Percentiles rank a stretch among this genome's conserved stretches.
Conservation (phyloP, 2,329 filamentous ascomycete species). For the Pseudomassariella vexata region DNA sequence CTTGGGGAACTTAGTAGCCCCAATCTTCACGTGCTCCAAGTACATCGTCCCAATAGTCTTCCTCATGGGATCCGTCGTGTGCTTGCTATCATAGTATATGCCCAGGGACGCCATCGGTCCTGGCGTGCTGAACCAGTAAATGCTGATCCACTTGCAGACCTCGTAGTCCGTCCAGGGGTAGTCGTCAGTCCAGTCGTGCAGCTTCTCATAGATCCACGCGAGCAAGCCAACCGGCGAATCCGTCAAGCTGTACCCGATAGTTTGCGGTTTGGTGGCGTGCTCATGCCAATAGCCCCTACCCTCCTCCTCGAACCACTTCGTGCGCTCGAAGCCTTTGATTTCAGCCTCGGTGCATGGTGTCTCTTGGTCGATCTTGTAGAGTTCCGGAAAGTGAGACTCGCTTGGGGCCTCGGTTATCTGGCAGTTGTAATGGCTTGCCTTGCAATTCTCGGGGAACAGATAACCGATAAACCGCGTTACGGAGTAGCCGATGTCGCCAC, state of each 20-base stretch:
- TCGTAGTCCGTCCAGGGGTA: constrained; percentile 74
- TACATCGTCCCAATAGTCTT: constrained; percentile 25
- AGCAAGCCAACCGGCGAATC: constrained; percentile 66
- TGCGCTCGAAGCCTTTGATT: constrained; percentile 39
- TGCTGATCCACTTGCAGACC: constrained; percentile 66
- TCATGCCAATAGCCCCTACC: constrained; percentile 51
- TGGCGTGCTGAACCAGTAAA: constrained; percentile 68
- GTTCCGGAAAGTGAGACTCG: constrained; percentile 3
- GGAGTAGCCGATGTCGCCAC: constrained; percentile 65
- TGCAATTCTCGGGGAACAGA: constrained; percentile 56
- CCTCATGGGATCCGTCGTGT: constrained; percentile 52
- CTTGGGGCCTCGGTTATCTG: constrained; percentile 1
- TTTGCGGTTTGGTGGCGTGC: constrained; percentile 65
- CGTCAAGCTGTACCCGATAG: constrained; percentile 60
- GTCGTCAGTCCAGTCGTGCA: constrained; percentile 67
- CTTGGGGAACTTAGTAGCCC: constrained; percentile 41
- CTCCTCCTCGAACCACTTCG: constrained; percentile 46
- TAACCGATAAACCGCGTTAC: constrained; percentile 56
- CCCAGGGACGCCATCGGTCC: constrained; percentile 54
- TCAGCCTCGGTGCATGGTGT: constrained; percentile 42
- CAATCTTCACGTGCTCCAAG: constrained; percentile 35
- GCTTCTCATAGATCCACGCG: constrained; percentile 76
- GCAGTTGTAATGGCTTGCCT: constrained; percentile 39
- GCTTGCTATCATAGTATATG: constrained; percentile 65
- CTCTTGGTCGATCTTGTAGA: constrained; percentile 18